Percentiles rank a stretch among this genome's conserved stretches.
Evolutionary conservation across 2,329 filamentous ascomycete species (phyloP).

Genomic region (Aspergillus sp.): DNA sequence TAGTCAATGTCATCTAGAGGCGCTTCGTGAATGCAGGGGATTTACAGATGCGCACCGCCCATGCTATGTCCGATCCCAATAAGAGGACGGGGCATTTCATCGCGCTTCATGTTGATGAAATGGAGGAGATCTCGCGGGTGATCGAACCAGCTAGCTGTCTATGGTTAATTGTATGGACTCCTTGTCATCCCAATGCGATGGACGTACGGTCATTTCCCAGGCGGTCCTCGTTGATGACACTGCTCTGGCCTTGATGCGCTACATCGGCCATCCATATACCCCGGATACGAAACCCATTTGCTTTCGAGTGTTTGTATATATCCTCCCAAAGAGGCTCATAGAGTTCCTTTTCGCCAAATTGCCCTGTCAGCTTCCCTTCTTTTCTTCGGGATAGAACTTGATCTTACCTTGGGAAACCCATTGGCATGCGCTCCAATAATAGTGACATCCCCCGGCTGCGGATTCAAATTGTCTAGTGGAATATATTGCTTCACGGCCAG

Average conservation of each 20-base stretch:
- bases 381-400: background rate
- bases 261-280: slow-evolving; percentile 86
- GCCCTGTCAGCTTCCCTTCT: background rate
- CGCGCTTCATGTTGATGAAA: slow-evolving; percentile 76
- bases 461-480: slow-evolving; percentile 61
- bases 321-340: slow-evolving; percentile 93
- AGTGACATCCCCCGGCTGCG: slow-evolving; percentile 70
- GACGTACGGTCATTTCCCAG: slow-evolving; percentile 77
- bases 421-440: slow-evolving; percentile 85
- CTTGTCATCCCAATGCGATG: background rate
- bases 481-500: slow-evolving; percentile 84
- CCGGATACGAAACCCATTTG: slow-evolving; percentile 62
- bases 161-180: background rate
- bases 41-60: slow-evolving; percentile 63
- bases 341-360: slow-evolving; percentile 56
- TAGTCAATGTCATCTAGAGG: background rate
- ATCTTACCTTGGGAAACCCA: slow-evolving; percentile 73
- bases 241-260: slow-evolving; percentile 75
- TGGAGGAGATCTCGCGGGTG: slow-evolving; percentile 76
- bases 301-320: slow-evolving; percentile 53
- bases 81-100: slow-evolving; percentile 71
- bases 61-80: slow-evolving; percentile 86
- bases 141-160: slow-evolving; percentile 73
- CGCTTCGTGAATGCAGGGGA: slow-evolving; percentile 1
- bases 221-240: slow-evolving; percentile 65